Evolutionary conservation across 768 basidiomycete genomes (phyloP), one percentile per base, ranked within the genome.

Genomic region (Rhodosporidiobolus sp.): DNA sequence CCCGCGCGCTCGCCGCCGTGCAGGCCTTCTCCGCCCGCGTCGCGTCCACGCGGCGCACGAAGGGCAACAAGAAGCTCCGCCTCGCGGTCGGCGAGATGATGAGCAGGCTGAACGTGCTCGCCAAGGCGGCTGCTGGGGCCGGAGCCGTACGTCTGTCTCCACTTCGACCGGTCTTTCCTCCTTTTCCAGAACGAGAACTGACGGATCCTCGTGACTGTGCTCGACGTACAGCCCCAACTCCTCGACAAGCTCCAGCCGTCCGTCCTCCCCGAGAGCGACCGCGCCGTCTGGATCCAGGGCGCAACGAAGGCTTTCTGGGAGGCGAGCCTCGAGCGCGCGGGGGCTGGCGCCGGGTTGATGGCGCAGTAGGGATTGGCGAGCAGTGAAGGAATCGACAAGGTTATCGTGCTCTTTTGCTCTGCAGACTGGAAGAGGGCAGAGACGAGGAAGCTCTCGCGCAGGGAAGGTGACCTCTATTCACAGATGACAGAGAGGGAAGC

Each of bases 1-100:
- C 97, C 78, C 87, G 88, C 24, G 86, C 90, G 24, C 81, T 97
- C 49, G 34, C 32, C 24, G 38, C 57, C 10, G 70, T 63, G 14
- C 75, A 66, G 59, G 35, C 34, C 14, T 62, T 69, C 67, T 60
- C 61, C 17, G 52, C 60, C 30, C 63, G 50, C 20, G 49, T 26
- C 34, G 8, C 19, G 2, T 19, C 2, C 7, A 45, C 50, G 22
- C 20, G 28, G 28, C 30, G 57, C 30, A 22, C 22, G 24, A 56
- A 28, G 50, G 24, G 26, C 20, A 69, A 55, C 24, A 11, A 19
- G n/a, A 67, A 67, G 48, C 58, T 76, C 11, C 46, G 58, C n/a
- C 54, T 72, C 32, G 67, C 67, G 19, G 20, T 46, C 22, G 57
- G 43, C 2, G 70, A 76, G 60, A 76, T 76, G 74, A n/a, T 35